phyloP scores from a whole-genome alignment of 306 rosid species.

The Mucuna pruriens region DNA sequence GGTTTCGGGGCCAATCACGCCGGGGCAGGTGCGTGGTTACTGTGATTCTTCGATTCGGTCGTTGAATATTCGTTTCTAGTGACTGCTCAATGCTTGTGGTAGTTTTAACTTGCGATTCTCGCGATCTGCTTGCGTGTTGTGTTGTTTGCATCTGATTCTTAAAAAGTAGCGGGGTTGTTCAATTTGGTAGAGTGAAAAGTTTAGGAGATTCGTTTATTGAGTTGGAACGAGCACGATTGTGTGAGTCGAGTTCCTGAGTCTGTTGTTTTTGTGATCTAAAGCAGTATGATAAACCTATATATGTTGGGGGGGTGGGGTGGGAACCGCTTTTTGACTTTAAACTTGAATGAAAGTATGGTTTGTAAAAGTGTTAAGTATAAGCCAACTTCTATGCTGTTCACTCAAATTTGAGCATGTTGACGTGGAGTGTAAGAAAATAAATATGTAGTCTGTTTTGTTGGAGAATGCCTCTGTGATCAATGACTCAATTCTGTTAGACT shows the following conservation, averaged over 20 bases:
- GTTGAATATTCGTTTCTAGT: neutral
- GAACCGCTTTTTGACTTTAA: neutral
- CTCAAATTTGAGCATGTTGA: conserved; percentile 12
- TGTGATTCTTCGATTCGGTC: neutral
- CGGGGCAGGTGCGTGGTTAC: conserved; percentile 73
- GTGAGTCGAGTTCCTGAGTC: conserved; percentile 25
- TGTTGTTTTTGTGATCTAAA: conserved; percentile 6
- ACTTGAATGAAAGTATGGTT: neutral
- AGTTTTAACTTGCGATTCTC: neutral
- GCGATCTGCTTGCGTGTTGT: conserved; percentile 38
- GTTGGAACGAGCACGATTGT: neutral
- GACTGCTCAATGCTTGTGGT: conserved; percentile 10
- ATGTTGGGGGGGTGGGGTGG: neutral
- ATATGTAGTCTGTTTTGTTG: neutral
- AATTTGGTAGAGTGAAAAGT: neutral
- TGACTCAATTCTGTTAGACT: conserved; percentile 16
- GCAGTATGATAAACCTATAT: neutral
- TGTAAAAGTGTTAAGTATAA: neutral
- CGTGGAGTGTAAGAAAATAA: neutral
- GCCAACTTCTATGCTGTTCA: neutral
- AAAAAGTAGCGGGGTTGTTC: neutral
- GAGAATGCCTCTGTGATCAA: neutral
- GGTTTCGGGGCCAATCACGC: conserved; percentile 70
- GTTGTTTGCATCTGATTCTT: conserved; percentile 22
- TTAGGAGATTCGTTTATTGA: neutral